A percentile compares a stretch with the other conserved stretches of the same genome.
Conservation (phyloP, 2,329 filamentous ascomycete genomes). For the Mycocentrospora acerina region DNA sequence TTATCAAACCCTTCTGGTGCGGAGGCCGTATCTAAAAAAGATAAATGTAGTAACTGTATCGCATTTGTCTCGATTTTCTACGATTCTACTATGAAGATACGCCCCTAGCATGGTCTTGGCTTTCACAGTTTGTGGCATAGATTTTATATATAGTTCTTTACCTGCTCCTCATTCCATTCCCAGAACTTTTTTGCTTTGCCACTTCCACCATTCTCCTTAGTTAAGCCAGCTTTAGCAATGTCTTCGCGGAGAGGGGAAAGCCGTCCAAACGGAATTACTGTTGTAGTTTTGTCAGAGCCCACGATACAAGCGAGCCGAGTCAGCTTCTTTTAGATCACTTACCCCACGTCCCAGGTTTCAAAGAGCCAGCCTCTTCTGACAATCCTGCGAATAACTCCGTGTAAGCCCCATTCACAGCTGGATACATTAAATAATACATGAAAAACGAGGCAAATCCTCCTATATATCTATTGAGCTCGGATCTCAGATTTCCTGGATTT, state of each 20-base stretch:
- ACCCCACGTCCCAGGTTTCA: no score
- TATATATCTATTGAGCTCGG: conserved; percentile 34
- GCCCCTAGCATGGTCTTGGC: no score
- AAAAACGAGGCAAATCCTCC: no score
- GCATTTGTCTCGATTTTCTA: no score
- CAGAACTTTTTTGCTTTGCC: conserved; percentile 42
- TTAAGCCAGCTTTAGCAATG: conserved; percentile 22
- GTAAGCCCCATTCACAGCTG: conserved; percentile 24
- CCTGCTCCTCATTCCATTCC: conserved; percentile 48
- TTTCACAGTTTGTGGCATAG: no score
- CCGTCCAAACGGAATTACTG: conserved; percentile 52
- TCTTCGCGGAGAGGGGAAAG: conserved; percentile 14
- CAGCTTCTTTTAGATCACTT: no score
- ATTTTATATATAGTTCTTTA: conserved; percentile 17
- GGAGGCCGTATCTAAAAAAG: no score
- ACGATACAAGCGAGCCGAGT: no score
- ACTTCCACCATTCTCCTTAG: no score
- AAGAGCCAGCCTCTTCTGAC: conserved; percentile 3
- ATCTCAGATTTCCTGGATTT: conserved; percentile 44
- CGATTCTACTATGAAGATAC: no score
- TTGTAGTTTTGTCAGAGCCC: not conserved
- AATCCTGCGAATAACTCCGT: conserved; percentile 28
- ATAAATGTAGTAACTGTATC: no score
- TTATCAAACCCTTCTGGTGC: no score
- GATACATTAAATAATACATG: conserved; percentile 6